Evolutionary conservation across 805 yeast species (phyloP).

Genomic region (Candida odintsovae): DNA sequence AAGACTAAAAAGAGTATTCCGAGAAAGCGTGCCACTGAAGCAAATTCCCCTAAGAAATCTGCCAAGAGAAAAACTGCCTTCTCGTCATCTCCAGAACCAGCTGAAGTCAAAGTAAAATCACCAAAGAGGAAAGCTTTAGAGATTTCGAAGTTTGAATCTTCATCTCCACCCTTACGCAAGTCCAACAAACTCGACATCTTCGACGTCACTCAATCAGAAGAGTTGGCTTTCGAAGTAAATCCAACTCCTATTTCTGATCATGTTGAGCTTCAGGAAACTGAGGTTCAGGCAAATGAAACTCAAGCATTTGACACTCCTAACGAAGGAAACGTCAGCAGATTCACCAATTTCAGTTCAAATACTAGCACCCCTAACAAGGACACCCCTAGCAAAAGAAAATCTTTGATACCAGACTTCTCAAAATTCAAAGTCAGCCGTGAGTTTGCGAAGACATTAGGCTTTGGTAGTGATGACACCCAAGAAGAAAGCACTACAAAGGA

Average conservation of each 20-base stretch:
- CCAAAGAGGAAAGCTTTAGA: conserved; percentile 19
- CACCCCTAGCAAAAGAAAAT: conserved; percentile 15
- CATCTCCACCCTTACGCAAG: conserved; percentile 7
- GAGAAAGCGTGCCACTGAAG: conserved; percentile 19
- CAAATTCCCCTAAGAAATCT: conserved; percentile 10
- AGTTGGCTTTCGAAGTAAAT: neutral
- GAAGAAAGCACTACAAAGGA: neutral
- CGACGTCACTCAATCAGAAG: neutral
- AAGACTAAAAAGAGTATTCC: conserved; percentile 17
- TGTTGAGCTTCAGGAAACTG: neutral
- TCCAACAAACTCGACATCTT: neutral
- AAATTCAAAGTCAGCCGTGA: conserved; percentile 28
- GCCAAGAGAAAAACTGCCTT: conserved; percentile 23
- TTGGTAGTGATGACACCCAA: neutral
- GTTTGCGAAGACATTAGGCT: conserved; percentile 32
- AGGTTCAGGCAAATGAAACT: neutral
- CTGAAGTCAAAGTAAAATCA: conserved; percentile 9
- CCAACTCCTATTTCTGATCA: neutral
- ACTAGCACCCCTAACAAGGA: neutral
- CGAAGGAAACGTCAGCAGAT: conserved; percentile 9
- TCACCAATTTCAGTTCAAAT: conserved; percentile 6
- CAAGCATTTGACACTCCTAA: conserved; percentile 7
- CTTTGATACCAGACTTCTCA: conserved; percentile 26
- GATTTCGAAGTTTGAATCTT: conserved; percentile 22
- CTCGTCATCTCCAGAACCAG: conserved; percentile 23